A percentile compares a stretch with the other conserved stretches of the same genome.
phyloP scores from a whole-genome alignment of 2,329 filamentous ascomycete species.

The Ophiocordyceps camponoti-rufipedis region DNA sequence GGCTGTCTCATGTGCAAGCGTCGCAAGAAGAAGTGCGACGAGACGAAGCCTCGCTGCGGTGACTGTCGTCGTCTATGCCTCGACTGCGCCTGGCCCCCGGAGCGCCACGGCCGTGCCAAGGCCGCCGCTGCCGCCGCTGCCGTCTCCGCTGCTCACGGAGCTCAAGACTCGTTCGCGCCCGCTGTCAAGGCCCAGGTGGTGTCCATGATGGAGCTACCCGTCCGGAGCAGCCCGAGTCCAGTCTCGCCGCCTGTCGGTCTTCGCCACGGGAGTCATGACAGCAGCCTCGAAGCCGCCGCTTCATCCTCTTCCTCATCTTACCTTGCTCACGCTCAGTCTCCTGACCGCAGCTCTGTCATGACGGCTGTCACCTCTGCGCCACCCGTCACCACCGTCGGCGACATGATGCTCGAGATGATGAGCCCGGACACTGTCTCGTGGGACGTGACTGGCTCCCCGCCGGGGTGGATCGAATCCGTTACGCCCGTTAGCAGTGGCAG shows the following conservation, averaged over 20 bases:
- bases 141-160: not conserved
- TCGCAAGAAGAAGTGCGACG: slow-evolving; percentile 29
- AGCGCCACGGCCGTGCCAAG: slow-evolving; percentile 7
- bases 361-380: not conserved
- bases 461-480: slow-evolving; percentile 8
- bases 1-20: slow-evolving; percentile 26
- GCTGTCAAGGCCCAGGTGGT: not conserved
- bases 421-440: slow-evolving; percentile 6
- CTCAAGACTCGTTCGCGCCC: not conserved
- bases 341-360: not conserved
- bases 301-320: not conserved
- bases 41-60: slow-evolving; percentile 22
- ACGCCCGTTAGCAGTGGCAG: slow-evolving; percentile 9
- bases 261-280: slow-evolving; percentile 5
- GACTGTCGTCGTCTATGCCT: slow-evolving; percentile 17
- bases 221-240: slow-evolving; percentile 7
- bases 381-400: slow-evolving; percentile 2
- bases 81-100: slow-evolving; percentile 13
- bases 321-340: not conserved
- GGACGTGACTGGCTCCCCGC: slow-evolving; percentile 7
- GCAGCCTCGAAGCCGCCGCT: slow-evolving; percentile 2
- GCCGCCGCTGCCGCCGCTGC: not conserved
- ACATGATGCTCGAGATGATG: slow-evolving; percentile 6
- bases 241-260: slow-evolving; percentile 4
- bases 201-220: slow-evolving; percentile 5